phyloP scores from a whole-genome alignment of 495 filamentous ascomycete species.

The Penicillium verhagenii region DNA sequence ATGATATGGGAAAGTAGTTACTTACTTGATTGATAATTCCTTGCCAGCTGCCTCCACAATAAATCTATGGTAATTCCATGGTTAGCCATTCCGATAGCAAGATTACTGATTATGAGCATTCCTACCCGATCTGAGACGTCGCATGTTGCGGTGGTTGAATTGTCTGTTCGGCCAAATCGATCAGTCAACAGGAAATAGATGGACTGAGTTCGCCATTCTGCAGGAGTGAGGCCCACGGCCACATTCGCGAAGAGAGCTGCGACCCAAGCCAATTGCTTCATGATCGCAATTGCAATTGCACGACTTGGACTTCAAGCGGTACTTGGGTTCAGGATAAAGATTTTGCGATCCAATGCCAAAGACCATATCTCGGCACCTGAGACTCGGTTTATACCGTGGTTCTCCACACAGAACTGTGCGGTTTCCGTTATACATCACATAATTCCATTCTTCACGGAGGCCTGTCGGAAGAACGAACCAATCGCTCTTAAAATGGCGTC shows the following conservation, averaged over 20 bases:
- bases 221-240: conserved; percentile 35
- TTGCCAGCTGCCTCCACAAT: conserved; percentile 74
- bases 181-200: conserved; percentile 78
- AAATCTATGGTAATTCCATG: conserved; percentile 37
- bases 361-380: background rate
- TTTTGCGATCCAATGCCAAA: background rate
- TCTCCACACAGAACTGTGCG: background rate
- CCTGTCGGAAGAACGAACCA: conserved; percentile 2
- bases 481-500: background rate
- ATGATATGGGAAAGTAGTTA: background rate
- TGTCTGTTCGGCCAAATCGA: conserved; percentile 67
- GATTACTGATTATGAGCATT: background rate
- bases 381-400: background rate
- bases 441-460: background rate
- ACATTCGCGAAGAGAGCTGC: background rate
- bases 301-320: background rate
- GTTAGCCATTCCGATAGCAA: background rate
- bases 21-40: conserved; percentile 67
- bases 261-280: background rate
- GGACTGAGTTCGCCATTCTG: conserved; percentile 60
- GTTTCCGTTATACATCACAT: background rate
- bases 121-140: conserved; percentile 43
- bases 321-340: no score
- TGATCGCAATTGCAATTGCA: background rate
- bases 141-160: conserved; percentile 57